Conservation (phyloP, 352 stramenopile species). For the Phytophthora boehmeriae region DNA sequence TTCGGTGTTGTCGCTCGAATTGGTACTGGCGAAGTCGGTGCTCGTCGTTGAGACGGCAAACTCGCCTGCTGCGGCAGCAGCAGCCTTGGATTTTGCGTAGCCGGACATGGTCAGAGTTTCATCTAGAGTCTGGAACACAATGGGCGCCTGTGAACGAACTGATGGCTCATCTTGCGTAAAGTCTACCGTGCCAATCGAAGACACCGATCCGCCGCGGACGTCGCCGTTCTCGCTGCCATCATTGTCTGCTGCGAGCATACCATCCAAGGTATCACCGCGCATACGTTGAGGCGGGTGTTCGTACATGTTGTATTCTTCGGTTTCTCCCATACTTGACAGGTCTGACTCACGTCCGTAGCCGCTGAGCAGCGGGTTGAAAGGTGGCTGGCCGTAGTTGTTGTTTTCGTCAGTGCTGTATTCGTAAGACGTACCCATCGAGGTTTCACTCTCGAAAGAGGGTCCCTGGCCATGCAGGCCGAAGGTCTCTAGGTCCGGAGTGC, state of each 20-base stretch:
- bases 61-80: not conserved
- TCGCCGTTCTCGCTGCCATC: slow-evolving; percentile 25
- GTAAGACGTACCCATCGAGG: slow-evolving; percentile 60
- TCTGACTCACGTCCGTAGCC: slow-evolving; percentile 62
- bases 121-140: slow-evolving; percentile 42
- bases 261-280: slow-evolving; percentile 36
- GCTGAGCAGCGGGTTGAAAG: slow-evolving; percentile 46
- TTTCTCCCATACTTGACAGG: slow-evolving; percentile 59
- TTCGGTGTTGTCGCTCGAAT: slow-evolving; percentile 34
- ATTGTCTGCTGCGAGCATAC: slow-evolving; percentile 32
- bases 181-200: slow-evolving; percentile 65
- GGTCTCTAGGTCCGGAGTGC: slow-evolving; percentile 45
- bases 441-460: slow-evolving; percentile 63
- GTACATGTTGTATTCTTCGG: slow-evolving; percentile 56
- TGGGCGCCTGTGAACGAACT: slow-evolving; percentile 30
- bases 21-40: slow-evolving; percentile 23
- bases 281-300: slow-evolving; percentile 37
- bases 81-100: slow-evolving; percentile 19
- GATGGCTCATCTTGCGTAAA: slow-evolving; percentile 49
- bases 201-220: slow-evolving; percentile 38
- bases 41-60: not conserved
- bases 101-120: slow-evolving; percentile 44
- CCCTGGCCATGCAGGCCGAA: slow-evolving; percentile 44
- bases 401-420: slow-evolving; percentile 34
- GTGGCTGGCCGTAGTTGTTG: slow-evolving; percentile 35